phyloP scores from a whole-genome alignment of 1,284 basidiomycete genomes.

The Naganishia cerealis region DNA sequence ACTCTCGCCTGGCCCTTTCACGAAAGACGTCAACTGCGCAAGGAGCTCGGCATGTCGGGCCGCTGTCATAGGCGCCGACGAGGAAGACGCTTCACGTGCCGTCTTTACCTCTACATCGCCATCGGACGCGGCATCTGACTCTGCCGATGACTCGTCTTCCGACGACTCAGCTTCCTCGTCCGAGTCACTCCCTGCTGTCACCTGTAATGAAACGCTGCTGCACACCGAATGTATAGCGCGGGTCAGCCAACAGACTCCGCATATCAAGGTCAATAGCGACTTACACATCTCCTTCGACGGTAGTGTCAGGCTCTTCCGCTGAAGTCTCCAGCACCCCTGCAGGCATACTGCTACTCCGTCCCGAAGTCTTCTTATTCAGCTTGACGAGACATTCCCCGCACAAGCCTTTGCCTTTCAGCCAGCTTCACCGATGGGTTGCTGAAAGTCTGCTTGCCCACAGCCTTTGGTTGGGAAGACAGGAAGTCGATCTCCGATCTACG shows the following conservation, averaged over 20 bases:
- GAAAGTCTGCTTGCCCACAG: not conserved
- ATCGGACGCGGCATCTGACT: not conserved
- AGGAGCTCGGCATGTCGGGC: slow-evolving; percentile 28
- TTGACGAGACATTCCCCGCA: not conserved
- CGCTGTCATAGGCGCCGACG: slow-evolving; percentile 23
- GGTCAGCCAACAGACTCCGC: not conserved
- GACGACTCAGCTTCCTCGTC: not conserved
- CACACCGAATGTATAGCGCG: not conserved
- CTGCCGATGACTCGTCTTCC: not conserved
- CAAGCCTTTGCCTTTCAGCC: not conserved
- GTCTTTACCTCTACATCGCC: not conserved
- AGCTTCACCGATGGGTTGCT: not conserved
- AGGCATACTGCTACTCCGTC: slow-evolving; percentile 41
- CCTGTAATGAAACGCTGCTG: not conserved
- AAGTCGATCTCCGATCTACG: not conserved
- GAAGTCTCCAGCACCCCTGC: slow-evolving; percentile 29
- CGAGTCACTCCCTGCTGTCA: slow-evolving; percentile 21
- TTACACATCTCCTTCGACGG: not conserved
- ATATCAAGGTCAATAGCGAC: not conserved
- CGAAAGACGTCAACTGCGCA: slow-evolving; percentile 32
- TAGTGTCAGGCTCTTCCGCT: slow-evolving; percentile 6
- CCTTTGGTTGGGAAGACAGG: not conserved
- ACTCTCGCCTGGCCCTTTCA: not conserved
- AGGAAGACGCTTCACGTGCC: not conserved
- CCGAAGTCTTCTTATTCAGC: not conserved